Percentiles rank a stretch among this genome's conserved stretches.
phyloP scores from a whole-genome alignment of 1,284 basidiomycete genomes.

The Cryptococcus depauperatus region DNA sequence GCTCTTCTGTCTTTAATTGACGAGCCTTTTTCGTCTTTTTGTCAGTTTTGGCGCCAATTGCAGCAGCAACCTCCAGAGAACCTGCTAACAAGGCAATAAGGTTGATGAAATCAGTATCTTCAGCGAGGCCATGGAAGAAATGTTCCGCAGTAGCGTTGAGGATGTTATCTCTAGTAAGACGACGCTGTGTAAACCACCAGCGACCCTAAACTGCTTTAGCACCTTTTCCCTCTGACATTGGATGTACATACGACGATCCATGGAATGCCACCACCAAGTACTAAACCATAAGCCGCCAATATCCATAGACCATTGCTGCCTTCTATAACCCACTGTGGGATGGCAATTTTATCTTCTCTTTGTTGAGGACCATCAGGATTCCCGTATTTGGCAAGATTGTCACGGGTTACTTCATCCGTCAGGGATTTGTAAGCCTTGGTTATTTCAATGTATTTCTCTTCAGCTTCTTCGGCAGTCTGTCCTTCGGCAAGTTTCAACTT shows the following conservation, averaged over 20 bases:
- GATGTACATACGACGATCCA: constrained; percentile 61
- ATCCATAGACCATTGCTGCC: constrained; percentile 87
- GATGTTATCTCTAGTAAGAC: constrained; percentile 88
- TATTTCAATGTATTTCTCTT: constrained; percentile 79
- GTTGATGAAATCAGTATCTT: constrained; percentile 67
- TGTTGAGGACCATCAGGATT: constrained; percentile 96
- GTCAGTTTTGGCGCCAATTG: constrained; percentile 28
- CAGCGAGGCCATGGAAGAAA: constrained; percentile 81
- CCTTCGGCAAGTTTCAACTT: constrained; percentile 79
- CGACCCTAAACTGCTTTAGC: constrained; percentile 52
- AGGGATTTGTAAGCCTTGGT: constrained; percentile 99
- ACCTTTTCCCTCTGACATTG: too few species aligned
- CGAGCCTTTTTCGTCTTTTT: constrained; percentile 45
- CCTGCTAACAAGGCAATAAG: constrained; percentile 67
- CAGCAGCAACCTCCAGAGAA: constrained; percentile 56
- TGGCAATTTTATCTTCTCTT: constrained; percentile 88
- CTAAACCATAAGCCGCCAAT: constrained; percentile 73
- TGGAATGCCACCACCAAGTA: constrained; percentile 82
- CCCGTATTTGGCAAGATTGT: constrained; percentile 85
- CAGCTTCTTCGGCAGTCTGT: constrained; percentile 82
- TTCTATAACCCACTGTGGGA: constrained; percentile 91
- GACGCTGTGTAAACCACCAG: constrained; percentile 96
- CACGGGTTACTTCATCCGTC: constrained; percentile 86
- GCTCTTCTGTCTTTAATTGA: constrained; percentile 49
- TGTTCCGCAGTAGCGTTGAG: constrained; percentile 72